phyloP scores from a whole-genome alignment of 1,284 basidiomycete species.

The Phenoliferia sp. region DNA sequence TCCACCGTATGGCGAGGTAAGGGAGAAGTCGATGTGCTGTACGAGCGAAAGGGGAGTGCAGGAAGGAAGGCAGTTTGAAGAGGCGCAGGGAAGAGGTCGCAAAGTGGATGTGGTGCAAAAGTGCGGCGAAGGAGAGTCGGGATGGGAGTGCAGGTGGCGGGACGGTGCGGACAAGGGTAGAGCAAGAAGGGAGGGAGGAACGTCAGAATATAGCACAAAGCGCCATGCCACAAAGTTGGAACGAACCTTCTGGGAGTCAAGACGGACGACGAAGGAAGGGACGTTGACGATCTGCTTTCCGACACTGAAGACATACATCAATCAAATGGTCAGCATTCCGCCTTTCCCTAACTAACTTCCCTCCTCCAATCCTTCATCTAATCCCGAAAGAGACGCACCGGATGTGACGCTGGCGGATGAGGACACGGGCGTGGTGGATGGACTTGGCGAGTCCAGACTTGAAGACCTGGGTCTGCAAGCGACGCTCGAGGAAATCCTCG shows the following conservation, averaged over 20 bases:
- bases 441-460: constrained; percentile 96
- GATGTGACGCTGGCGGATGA: constrained; percentile 96
- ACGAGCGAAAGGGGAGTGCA: not conserved
- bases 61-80: not conserved
- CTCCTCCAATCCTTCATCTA: not conserved
- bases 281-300: constrained; percentile 99
- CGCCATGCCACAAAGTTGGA: not conserved
- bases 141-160: too few species aligned
- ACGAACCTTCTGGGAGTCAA: constrained; percentile 46
- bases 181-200: not conserved
- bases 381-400: constrained; percentile 54
- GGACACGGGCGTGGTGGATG: constrained; percentile 96
- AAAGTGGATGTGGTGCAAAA: not conserved
- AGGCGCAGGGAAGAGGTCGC: not conserved
- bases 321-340: not conserved
- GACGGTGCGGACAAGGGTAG: too few species aligned
- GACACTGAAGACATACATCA: constrained; percentile 52
- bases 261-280: constrained; percentile 92
- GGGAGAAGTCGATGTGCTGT: constrained; percentile 94
- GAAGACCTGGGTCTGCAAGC: constrained; percentile 99
- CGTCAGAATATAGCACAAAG: too few species aligned
- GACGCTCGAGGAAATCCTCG: constrained; percentile 99
- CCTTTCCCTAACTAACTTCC: constrained; percentile 1
- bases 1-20: constrained; percentile 96
- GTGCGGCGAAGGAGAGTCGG: too few species aligned